Conservation (phyloP, 1,139 yeast species). For the Kodamaea sp. region DNA sequence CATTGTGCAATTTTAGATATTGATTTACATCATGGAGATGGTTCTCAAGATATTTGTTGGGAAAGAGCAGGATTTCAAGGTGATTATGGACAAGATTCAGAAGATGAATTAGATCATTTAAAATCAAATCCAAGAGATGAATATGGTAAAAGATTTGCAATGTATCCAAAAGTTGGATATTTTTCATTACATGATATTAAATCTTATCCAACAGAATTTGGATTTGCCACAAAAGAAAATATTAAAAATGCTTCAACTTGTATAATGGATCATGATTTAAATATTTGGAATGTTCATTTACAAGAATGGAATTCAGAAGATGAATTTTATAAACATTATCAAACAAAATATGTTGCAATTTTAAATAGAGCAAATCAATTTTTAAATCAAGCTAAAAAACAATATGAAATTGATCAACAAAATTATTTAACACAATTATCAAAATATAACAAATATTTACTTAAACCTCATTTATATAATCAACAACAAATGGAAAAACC, state of each 20-base stretch:
- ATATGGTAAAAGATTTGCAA: slow-evolving; percentile 51
- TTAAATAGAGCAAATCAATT: slow-evolving; percentile 69
- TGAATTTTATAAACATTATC: slow-evolving; percentile 65
- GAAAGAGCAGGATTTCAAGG: slow-evolving; percentile 63
- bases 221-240: slow-evolving; percentile 69
- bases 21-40: slow-evolving; percentile 92
- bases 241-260: slow-evolving; percentile 79
- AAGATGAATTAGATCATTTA: slow-evolving; percentile 34
- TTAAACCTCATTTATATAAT: slow-evolving; percentile 29
- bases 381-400: slow-evolving; percentile 47
- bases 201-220: slow-evolving; percentile 81
- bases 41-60: slow-evolving; percentile 86
- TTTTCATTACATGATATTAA: slow-evolving; percentile 83
- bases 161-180: slow-evolving; percentile 69
- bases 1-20: slow-evolving; percentile 83
- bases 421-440: slow-evolving; percentile 27
- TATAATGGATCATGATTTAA: slow-evolving; percentile 72
- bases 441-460: slow-evolving; percentile 27
- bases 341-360: slow-evolving; percentile 56
- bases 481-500: slow-evolving; percentile 26
- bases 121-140: slow-evolving; percentile 41
- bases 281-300: slow-evolving; percentile 83
- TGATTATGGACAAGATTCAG: slow-evolving; percentile 46
- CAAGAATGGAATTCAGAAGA: slow-evolving; percentile 60
- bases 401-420: slow-evolving; percentile 39